phyloP scores from a whole-genome alignment of 1,284 basidiomycete species.

The Gomphus sp. region DNA sequence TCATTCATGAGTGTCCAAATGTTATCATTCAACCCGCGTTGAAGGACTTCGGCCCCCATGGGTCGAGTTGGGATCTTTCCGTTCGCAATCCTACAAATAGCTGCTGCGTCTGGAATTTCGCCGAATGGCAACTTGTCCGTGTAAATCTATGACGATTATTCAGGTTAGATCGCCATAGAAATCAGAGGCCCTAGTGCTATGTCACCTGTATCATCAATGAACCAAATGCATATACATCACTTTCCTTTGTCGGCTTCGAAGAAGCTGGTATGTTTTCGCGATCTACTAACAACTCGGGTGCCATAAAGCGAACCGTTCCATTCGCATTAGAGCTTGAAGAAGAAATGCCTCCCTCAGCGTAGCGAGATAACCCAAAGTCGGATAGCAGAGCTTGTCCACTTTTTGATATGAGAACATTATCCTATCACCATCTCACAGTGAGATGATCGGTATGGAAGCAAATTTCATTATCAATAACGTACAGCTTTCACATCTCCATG shows the following conservation, averaged over 20 bases:
- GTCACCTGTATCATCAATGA: not conserved
- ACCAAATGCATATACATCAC: not conserved
- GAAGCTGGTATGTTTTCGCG: not conserved
- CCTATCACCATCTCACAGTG: too few relatives aligned
- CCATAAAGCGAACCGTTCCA: constrained; percentile 2
- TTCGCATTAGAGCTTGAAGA: not conserved
- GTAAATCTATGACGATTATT: not conserved
- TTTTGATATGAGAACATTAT: constrained; percentile 3
- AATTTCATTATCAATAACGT: not conserved
- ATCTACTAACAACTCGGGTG: not conserved
- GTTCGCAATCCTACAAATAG: not conserved
- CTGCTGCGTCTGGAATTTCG: not conserved
- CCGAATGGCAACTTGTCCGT: not conserved
- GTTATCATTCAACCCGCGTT: not conserved
- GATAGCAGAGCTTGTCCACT: not conserved
- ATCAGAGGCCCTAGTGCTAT: too few relatives aligned
- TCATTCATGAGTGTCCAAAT: not conserved
- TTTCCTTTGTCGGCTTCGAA: not conserved
- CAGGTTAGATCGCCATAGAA: not conserved
- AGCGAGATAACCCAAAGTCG: constrained; percentile 3
- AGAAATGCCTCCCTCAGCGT: not conserved
- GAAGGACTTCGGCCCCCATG: not conserved
- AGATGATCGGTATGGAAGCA: too few relatives aligned
- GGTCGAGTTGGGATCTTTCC: not conserved
- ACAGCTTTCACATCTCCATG: constrained; percentile 7